Conservation (phyloP, 2,329 filamentous ascomycete genomes). For the Nemania sp. region DNA sequence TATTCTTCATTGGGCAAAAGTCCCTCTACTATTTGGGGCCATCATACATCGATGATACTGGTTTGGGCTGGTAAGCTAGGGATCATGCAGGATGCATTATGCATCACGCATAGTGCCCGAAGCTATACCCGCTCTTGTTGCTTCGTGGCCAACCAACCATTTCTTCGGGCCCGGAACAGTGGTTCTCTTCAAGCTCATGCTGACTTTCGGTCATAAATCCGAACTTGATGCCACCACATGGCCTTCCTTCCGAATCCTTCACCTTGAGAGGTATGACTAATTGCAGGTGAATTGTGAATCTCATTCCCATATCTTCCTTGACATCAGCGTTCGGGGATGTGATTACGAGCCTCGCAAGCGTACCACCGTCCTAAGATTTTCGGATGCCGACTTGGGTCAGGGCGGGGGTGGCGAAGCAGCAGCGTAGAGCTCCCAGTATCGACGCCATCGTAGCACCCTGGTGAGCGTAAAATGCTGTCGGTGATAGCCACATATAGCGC, state of each 20-base stretch:
- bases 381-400: background rate
- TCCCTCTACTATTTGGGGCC: background rate
- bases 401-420: background rate
- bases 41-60: background rate
- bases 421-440: too few species aligned
- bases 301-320: too few species aligned
- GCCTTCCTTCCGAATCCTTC: background rate
- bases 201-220: background rate
- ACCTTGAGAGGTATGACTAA: background rate
- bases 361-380: background rate
- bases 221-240: background rate
- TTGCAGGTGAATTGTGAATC: background rate
- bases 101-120: background rate
- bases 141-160: background rate
- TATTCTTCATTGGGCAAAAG: background rate
- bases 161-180: background rate
- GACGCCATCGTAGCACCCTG: too few species aligned
- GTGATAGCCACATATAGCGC: too few species aligned
- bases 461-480: too few species aligned
- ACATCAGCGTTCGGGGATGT: too few species aligned
- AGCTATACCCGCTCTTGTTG: background rate
- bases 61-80: background rate
- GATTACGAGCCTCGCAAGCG: background rate
- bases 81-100: background rate
- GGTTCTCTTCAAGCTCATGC: background rate